Percentiles rank a stretch among this genome's conserved stretches.
These are phyloP conservation scores for Ensete ventricosum DNA, from an alignment of 176 grass and related monocot species.

Conservation along the genomic window DNA sequence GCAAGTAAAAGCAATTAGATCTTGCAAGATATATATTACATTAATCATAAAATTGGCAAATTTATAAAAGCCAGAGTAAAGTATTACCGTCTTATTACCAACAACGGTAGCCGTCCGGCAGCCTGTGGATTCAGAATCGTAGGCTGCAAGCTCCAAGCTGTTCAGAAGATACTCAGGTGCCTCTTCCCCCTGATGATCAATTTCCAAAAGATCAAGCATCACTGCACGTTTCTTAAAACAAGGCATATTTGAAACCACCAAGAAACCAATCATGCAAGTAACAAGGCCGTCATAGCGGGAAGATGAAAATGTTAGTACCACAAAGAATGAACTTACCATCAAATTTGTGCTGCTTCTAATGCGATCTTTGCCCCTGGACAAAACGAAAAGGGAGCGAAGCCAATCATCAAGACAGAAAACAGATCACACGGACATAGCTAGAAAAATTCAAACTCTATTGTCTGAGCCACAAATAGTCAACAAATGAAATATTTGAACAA, in stretches of 20 bases:
- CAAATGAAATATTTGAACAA: background rate
- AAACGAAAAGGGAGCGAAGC: background rate
- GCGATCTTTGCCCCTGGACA: background rate
- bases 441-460: background rate
- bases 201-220: conserved; percentile 1
- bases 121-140: conserved; percentile 13
- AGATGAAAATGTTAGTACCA: too few species aligned
- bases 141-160: background rate
- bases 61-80: background rate
- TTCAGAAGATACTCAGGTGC: conserved; percentile 38
- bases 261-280: background rate
- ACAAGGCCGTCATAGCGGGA: background rate
- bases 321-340: background rate
- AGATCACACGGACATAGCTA: background rate
- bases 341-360: background rate
- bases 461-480: background rate
- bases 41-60: background rate
- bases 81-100: conserved; percentile 36
- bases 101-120: conserved; percentile 18
- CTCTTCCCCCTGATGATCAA: conserved; percentile 53
- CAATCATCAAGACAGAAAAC: background rate
- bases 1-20: conserved; percentile 12
- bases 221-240: background rate
- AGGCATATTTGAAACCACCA: background rate
- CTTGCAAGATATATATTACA: conserved; percentile 8